These are phyloP conservation scores for Lactifluus echinatus DNA, from an alignment of 768 basidiomycete genomes.

Conservation along the genomic window DNA sequence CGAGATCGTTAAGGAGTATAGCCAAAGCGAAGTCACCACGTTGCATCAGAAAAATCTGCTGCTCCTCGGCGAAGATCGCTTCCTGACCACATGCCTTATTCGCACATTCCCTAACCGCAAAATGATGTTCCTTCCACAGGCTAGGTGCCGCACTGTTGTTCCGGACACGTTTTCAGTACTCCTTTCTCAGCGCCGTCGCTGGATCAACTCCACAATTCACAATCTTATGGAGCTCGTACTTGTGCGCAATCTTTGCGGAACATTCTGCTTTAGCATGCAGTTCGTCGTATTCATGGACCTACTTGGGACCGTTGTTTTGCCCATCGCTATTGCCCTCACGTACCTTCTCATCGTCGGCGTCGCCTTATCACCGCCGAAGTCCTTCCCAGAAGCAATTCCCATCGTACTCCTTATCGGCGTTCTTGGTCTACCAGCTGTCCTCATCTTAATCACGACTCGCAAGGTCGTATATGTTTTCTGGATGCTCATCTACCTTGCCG, in stretches of 20 bases:
- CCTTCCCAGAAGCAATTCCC: constrained; percentile 91
- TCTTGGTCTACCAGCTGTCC: constrained; percentile 83
- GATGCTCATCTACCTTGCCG: constrained; percentile 93
- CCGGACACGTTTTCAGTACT: constrained; percentile 92
- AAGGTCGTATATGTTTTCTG: constrained; percentile 96
- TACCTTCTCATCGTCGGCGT: constrained; percentile 80
- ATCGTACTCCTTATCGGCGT: constrained; percentile 83
- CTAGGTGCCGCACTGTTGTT: constrained; percentile 88
- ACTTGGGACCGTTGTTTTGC: constrained; percentile 83
- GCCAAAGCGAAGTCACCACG: constrained; percentile 86
- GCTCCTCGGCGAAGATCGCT: constrained; percentile 96
- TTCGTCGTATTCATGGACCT: constrained; percentile 99
- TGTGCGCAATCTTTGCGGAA: constrained; percentile 94
- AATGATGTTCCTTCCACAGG: constrained; percentile 99
- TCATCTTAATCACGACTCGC: constrained; percentile 89
- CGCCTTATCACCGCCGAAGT: constrained; percentile 68
- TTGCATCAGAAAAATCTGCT: constrained; percentile 97
- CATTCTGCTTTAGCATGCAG: constrained; percentile 99
- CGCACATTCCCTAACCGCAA: constrained; percentile 97
- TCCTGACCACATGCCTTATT: constrained; percentile 91
- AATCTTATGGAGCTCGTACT: constrained; percentile 98
- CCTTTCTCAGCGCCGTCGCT: constrained; percentile 92
- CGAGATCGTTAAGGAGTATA: constrained; percentile 95
- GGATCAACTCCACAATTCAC: constrained; percentile 99
- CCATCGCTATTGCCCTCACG: constrained; percentile 87